Conservation (phyloP, 257 asterid species). For the Solanum pinnatisectum region DNA sequence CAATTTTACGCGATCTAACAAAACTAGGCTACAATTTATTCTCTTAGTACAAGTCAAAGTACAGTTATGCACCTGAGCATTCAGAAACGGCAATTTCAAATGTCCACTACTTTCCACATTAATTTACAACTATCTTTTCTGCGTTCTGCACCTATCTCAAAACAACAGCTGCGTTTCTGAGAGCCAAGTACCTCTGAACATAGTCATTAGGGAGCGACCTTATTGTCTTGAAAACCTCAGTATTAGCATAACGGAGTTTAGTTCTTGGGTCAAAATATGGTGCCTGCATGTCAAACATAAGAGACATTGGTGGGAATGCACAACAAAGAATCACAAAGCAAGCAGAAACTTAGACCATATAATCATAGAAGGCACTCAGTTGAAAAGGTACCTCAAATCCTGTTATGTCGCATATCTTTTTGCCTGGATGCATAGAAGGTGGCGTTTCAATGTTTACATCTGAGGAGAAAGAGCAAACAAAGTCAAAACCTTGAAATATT, state of each 20-base stretch:
- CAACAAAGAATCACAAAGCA: not conserved
- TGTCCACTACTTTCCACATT: not conserved
- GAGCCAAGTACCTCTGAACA: conserved; percentile 83
- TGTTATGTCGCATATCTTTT: conserved; percentile 81
- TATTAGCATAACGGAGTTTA: conserved; percentile 75
- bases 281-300: conserved; percentile 40
- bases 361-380: not conserved
- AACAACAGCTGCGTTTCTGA: conserved; percentile 90
- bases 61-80: not conserved
- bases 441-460: conserved; percentile 86
- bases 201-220: conserved; percentile 88
- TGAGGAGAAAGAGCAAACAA: not conserved
- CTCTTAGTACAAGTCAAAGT: not conserved
- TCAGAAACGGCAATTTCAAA: not conserved
- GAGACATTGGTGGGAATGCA: not conserved
- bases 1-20: not conserved
- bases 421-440: conserved; percentile 77
- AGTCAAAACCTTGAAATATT: not conserved
- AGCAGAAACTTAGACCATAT: not conserved
- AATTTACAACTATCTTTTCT: not conserved
- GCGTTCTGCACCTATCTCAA: conserved; percentile 34
- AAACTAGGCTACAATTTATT: not conserved
- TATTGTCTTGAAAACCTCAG: conserved; percentile 76
- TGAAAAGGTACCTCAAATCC: conserved; percentile 63
- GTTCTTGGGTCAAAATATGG: conserved; percentile 96